Base-by-base conservation (phyloP, 495 filamentous ascomycete genomes). In the Podospora sp. region DNA sequence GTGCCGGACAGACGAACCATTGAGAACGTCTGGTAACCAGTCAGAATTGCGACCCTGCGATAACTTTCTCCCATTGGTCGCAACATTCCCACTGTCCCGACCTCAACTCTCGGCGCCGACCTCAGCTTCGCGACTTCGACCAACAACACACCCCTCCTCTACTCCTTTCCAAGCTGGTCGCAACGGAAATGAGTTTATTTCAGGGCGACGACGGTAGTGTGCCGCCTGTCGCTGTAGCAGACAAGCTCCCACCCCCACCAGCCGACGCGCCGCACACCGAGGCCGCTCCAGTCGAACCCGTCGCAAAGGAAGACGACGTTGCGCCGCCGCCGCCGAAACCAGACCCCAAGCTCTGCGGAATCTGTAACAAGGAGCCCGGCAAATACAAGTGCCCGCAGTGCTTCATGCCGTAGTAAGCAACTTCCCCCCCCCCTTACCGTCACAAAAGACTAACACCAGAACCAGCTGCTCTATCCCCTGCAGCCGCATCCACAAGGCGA, bases 321-420 rank as follows among this genome's bases (percentile, higher is more conserved):
- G 26, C 55, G 16, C 62, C 67, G 50, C 62, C 67, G 50, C 29
- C 62, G 29, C 24, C 4, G 14, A 35, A 40, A 9, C 36, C 51
- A 0, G 53, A 36, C 33, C 53, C 50, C 18, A 76, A 71, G 46
- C 24, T 79, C 4, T 91, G 89, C 69, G 82, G 82, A 67, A 84
- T 91, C 20, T 91, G 89, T 76, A 77, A 82, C 60, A 76, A 76
- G 59, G 80, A 88, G 55, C 74, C 77, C 24, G 82, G 78, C 26
- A 90, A 88, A 72, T 91, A 91, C 73, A 89, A 89, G 60, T 91
- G 89, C 76, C 85, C 86, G 2, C 83, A 81, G 33, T 91, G 89
- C 72, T 73, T 71, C n/a, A 67, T 87, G 9, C 82, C 84, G 77
- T 90, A 88, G 89, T 91, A 85, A 67, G 80, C 18, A 52, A 18